Percentiles rank a stretch among this genome's conserved stretches.
Conservation (phyloP, 1,284 basidiomycete species). For the Blastosporella zonata region DNA sequence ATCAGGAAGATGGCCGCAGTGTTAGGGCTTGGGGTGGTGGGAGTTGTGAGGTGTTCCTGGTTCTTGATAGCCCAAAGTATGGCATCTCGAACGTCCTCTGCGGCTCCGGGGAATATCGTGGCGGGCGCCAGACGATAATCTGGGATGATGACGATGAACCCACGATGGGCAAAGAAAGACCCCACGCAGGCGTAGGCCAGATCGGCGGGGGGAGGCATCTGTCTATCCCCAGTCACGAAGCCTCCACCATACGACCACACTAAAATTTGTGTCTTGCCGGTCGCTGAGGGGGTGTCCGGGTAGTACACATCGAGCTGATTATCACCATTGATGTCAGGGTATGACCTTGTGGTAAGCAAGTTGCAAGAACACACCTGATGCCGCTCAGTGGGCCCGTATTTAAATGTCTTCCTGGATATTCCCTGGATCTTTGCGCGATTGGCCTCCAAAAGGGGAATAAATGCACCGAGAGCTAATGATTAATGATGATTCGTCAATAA, state of each 20-base stretch:
- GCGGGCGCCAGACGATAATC: conserved; percentile 62
- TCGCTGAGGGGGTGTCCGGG: conserved; percentile 32
- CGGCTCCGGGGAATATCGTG: conserved; percentile 47
- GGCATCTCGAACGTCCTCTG: conserved; percentile 57
- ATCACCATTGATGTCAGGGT: background rate
- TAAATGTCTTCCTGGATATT: conserved; percentile 48
- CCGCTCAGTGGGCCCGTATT: conserved; percentile 49
- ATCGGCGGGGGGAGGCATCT: conserved; percentile 42
- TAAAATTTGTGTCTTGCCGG: conserved; percentile 45
- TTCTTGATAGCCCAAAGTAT: conserved; percentile 49
- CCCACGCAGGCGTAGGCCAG: conserved; percentile 54
- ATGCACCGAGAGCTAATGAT: conserved; percentile 39
- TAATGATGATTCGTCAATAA: background rate
- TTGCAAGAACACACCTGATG: conserved; percentile 41
- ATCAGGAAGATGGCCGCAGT: conserved; percentile 43
- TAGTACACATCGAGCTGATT: conserved; percentile 49
- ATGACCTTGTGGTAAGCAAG: background rate
- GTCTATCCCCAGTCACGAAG: conserved; percentile 47
- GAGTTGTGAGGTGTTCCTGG: conserved; percentile 24
- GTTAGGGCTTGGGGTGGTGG: conserved; percentile 32
- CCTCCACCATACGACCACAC: conserved; percentile 68
- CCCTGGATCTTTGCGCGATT: conserved; percentile 38
- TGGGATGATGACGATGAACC: conserved; percentile 57
- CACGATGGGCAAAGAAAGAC: conserved; percentile 55
- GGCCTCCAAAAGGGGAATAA: conserved; percentile 41